phyloP scores from a whole-genome alignment of 345 rosid genomes.

The Theobroma cacao region DNA sequence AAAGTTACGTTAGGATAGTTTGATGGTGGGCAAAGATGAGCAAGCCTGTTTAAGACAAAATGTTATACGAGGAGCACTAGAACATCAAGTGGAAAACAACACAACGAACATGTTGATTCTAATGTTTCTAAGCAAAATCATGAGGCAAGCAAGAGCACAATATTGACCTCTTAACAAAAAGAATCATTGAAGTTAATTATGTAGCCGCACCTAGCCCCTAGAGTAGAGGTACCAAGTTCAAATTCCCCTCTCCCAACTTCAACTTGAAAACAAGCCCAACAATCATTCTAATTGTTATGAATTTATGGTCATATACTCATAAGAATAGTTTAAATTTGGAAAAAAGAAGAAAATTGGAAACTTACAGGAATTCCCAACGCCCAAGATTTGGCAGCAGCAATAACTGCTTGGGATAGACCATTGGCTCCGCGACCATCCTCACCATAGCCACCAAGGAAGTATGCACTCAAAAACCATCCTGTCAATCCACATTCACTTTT shows the following conservation, averaged over 20 bases:
- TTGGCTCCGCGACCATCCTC: constrained; percentile 87
- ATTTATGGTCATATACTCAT: neutral
- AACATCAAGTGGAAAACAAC: neutral
- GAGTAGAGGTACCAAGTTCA: neutral
- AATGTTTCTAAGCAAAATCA: neutral
- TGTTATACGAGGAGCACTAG: neutral
- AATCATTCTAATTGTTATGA: neutral
- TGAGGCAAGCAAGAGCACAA: neutral
- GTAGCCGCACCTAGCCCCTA: neutral
- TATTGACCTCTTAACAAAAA: neutral
- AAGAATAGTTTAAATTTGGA: constrained; percentile 1
- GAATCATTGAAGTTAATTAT: neutral
- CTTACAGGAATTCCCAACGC: constrained; percentile 76
- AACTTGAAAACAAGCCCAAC: neutral
- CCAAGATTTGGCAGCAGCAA: constrained; percentile 88
- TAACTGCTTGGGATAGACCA: constrained; percentile 61
- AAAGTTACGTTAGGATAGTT: neutral
- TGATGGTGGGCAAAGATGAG: neutral
- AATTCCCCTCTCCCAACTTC: neutral
- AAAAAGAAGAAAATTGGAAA: constrained; percentile 17
- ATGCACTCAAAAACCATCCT: constrained; percentile 96
- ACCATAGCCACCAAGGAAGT: constrained; percentile 84
- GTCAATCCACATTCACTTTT: constrained; percentile 10
- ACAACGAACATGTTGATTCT: neutral
- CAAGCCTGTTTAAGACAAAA: neutral